A percentile compares a stretch with the other conserved stretches of the same genome.
These are phyloP conservation scores for Agrocybe praecox DNA, from an alignment of 768 basidiomycete genomes.

Conservation along the genomic window DNA sequence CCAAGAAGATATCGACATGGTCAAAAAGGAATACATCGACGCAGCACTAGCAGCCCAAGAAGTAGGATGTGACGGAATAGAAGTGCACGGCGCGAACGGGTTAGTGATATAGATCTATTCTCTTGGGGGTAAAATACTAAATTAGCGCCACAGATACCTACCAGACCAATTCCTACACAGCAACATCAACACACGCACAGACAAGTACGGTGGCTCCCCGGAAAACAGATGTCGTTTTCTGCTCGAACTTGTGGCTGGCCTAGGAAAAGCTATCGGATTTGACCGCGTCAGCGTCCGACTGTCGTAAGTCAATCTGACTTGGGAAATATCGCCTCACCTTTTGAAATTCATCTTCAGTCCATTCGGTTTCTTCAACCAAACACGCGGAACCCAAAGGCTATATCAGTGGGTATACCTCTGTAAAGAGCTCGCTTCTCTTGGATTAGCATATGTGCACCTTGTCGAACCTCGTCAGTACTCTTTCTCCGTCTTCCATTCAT, in stretches of 20 bases:
- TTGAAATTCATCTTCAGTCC: constrained; percentile 7
- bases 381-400: constrained; percentile 13
- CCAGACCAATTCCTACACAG: constrained; percentile 57
- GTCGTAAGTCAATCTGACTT: constrained; percentile 8
- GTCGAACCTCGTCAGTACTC: constrained; percentile 19
- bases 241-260: constrained; percentile 49
- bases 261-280: constrained; percentile 48
- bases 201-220: constrained; percentile 61
- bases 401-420: constrained; percentile 19
- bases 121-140: neutral
- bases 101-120: neutral
- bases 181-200: constrained; percentile 49
- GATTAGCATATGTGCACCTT: constrained; percentile 17
- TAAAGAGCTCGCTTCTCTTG: constrained; percentile 6
- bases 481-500: neutral
- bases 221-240: constrained; percentile 57
- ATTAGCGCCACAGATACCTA: constrained; percentile 28
- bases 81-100: constrained; percentile 40
- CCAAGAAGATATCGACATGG: constrained; percentile 14
- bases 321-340: no score
- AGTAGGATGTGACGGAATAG: constrained; percentile 61
- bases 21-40: constrained; percentile 14
- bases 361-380: constrained; percentile 20
- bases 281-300: constrained; percentile 51
- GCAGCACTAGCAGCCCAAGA: constrained; percentile 14